Base-by-base conservation (phyloP, 2,329 filamentous ascomycete species). In the Talaromyces sp. region DNA sequence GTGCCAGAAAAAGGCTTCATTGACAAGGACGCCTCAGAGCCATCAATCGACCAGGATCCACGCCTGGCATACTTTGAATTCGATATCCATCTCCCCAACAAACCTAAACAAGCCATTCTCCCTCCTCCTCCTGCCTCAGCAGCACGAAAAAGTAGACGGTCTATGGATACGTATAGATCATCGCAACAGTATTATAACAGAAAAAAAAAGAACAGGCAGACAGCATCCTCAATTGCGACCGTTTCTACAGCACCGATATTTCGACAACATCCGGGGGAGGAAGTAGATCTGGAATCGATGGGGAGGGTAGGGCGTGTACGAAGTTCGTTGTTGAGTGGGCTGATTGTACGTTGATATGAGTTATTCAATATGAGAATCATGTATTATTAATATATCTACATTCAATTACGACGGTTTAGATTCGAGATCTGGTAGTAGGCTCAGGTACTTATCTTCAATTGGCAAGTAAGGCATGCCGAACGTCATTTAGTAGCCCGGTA, bases 241-340 rank as follows among this genome's bases (percentile, higher is more conserved):
- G 35, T 45, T n/a, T 66, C 63, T 3, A 67, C 66, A 1, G 54
- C 62, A 4, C 56, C 63, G 2, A 58, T 67, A 19, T 67, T 63
- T 43, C 49, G 60, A 58, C 60, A 63, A 13, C 63, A 67, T 41
- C 66, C 64, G 6, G 60, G 63, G 6, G 59, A 63, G 27, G 63
- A 66, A 50, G 59, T 67, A 13, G 47, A 61, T 41, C 22, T 63
- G 9, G 47, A 41, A 16, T 50, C 39, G 1, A 5, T 45, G 3
- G 43, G 24, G 24, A 41, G 49, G 6, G 16, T 49, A 22, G 50
- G 24, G 11, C 62, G 63, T 27, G 41, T 47, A 41, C 63, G 60
- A n/a, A 66, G 63, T 19, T 67, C 66, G 13, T 3, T 62, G 24
- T 56, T 67, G 49, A 63, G 19, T 31, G 27, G 27, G 10, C 41